Percentiles rank a stretch among this genome's conserved stretches.
Conservation (phyloP, 2,329 filamentous ascomycete species). For the Exophiala xenobiotica region DNA sequence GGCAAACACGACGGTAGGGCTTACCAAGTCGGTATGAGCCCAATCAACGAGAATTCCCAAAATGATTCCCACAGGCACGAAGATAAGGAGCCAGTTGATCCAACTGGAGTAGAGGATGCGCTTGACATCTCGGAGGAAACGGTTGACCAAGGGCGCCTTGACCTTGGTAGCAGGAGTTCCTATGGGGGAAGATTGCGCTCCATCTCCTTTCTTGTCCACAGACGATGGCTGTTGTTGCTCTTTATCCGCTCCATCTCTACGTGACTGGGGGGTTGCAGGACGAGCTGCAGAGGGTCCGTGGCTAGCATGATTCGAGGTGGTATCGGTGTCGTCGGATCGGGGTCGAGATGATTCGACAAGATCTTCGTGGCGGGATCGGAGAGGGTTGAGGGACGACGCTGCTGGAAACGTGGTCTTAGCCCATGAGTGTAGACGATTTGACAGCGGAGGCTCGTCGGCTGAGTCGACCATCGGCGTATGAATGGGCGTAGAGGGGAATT, state of each 20-base stretch:
- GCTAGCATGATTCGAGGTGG: slow-evolving; percentile 32
- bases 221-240: slow-evolving; percentile 37
- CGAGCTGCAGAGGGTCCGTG: slow-evolving; percentile 24
- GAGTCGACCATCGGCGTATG: slow-evolving; percentile 54
- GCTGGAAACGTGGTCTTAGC: slow-evolving; percentile 45
- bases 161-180: slow-evolving; percentile 29
- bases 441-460: slow-evolving; percentile 51
- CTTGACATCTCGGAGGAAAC: slow-evolving; percentile 55
- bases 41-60: slow-evolving; percentile 37
- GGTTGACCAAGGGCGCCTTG: slow-evolving; percentile 46
- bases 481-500: slow-evolving; percentile 21
- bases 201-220: slow-evolving; percentile 49
- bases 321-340: slow-evolving; percentile 25
- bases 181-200: slow-evolving; percentile 56
- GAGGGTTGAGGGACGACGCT: slow-evolving; percentile 23
- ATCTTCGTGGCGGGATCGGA: slow-evolving; percentile 16
- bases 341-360: slow-evolving; percentile 20
- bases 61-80: slow-evolving; percentile 44
- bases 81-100: slow-evolving; percentile 45
- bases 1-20: slow-evolving; percentile 65
- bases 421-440: slow-evolving; percentile 53
- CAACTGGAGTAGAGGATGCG: slow-evolving; percentile 61
- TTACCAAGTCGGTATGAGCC: slow-evolving; percentile 30
- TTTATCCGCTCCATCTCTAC: slow-evolving; percentile 22
- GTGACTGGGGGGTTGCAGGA: slow-evolving; percentile 20